phyloP scores from a whole-genome alignment of 495 filamentous ascomycete genomes.

The Penicillium pancosmium region DNA sequence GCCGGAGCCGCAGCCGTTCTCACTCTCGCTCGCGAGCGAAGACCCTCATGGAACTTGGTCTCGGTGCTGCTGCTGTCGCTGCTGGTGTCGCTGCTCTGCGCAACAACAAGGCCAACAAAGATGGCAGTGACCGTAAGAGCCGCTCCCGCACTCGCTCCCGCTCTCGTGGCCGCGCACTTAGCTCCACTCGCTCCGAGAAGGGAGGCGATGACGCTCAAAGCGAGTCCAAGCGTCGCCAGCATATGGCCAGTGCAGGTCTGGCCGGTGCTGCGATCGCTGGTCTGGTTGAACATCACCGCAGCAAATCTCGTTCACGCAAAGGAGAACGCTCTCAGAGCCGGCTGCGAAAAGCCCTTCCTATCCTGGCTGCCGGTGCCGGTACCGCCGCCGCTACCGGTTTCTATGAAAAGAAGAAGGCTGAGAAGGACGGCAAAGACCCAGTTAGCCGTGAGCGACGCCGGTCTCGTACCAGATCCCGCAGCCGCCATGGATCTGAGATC shows the following conservation, averaged over 20 bases:
- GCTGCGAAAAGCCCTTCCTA: conserved; percentile 60
- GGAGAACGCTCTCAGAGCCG: conserved; percentile 62
- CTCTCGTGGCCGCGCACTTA: conserved; percentile 51
- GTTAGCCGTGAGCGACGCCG: conserved; percentile 50
- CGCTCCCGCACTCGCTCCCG: conserved; percentile 61
- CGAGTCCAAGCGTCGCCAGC: conserved; percentile 64
- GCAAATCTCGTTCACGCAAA: conserved; percentile 66
- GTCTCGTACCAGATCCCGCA: conserved; percentile 57
- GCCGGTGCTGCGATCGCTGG: conserved; percentile 80
- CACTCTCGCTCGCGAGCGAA: conserved; percentile 58
- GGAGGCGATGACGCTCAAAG: conserved; percentile 40
- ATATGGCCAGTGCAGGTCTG: conserved; percentile 75
- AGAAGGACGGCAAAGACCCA: conserved; percentile 59
- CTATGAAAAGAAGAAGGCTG: conserved; percentile 75
- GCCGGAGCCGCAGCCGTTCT: conserved; percentile 54
- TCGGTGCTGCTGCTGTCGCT: conserved; percentile 81
- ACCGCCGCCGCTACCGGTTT: conserved; percentile 79
- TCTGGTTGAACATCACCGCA: conserved; percentile 71
- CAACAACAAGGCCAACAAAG: conserved; percentile 58
- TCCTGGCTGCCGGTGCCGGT: conserved; percentile 75
- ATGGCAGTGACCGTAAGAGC: conserved; percentile 69
- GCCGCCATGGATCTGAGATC: conserved; percentile 55
- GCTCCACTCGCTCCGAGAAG: conserved; percentile 33
- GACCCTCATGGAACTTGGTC: conserved; percentile 70
- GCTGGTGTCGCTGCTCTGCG: conserved; percentile 76